phyloP scores from a whole-genome alignment of 495 filamentous ascomycete species.

The Hypoxylon crocopeplum region DNA sequence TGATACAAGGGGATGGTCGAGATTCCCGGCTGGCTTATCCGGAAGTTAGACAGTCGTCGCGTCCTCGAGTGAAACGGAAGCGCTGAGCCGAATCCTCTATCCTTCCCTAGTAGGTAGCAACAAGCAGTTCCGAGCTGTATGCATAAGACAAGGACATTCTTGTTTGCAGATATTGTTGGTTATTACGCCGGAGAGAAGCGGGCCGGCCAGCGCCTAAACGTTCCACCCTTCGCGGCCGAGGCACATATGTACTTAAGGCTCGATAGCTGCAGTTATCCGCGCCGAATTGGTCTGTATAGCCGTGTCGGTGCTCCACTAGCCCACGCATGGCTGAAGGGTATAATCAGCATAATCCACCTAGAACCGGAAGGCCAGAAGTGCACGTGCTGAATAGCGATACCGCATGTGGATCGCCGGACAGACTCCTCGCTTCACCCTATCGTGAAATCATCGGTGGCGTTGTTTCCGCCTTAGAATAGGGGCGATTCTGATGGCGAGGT shows the following conservation, averaged over 20 bases:
- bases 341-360: too few species aligned
- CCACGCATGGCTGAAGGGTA: too few species aligned
- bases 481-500: conserved; percentile 4
- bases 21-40: background rate
- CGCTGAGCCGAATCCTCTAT: too few species aligned
- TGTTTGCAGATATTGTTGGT: background rate
- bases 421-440: too few species aligned
- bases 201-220: background rate
- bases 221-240: background rate
- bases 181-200: background rate
- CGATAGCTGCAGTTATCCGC: conserved; percentile 3
- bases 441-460: too few species aligned
- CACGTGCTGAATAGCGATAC: conserved; percentile 3
- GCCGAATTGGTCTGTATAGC: background rate
- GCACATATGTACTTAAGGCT: conserved; percentile 5
- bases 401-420: conserved; percentile 1
- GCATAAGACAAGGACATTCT: background rate
- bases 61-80: conserved; percentile 9
- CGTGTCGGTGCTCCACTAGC: too few species aligned
- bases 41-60: conserved; percentile 6
- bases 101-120: too few species aligned
- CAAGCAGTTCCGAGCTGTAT: background rate
- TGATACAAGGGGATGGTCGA: background rate
- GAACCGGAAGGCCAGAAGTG: too few species aligned
- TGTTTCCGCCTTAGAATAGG: too few species aligned